Base-by-base conservation (phyloP, 495 filamentous ascomycete genomes). In the Staphylotrichum longicolle region DNA sequence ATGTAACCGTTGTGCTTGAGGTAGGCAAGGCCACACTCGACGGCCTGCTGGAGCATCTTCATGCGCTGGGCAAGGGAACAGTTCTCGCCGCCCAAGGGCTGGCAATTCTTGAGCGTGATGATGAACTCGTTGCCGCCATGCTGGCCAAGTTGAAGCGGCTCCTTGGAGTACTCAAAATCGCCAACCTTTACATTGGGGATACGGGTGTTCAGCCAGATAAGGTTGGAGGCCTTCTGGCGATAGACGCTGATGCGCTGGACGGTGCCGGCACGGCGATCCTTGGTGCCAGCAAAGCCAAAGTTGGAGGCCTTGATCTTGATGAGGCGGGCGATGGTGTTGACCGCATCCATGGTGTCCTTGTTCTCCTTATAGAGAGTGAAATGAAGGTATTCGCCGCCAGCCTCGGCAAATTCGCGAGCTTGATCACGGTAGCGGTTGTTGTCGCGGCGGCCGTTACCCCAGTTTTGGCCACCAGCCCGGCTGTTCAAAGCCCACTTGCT, bases 321-420 rank as follows among this genome's bases (percentile, higher is more conserved):
- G 15, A 84, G 78, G 49, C 85, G 84, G 0, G 86, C 85, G 7
- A 98, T 76, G 60, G 85, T 88, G 7, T 82, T 85, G 34, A 95
- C 79, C 0, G 89, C 87, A 63, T 98, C 93, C 91, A 97, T 96
- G 2, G 95, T 98, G 68, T 98, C 95, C 66, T 91, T 91, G 74
- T 98, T 98, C 74, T 98, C 94, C 76, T 98, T 98, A 80, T 93
- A 94, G 44, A 98, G 83, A 0, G 91, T 90, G 69, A 98, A 95
- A 72, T 98, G 94, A 7, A 97, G 81, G 69, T 91, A 93, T 8
- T 88, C 84, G 1, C 89, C 91, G 15, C 88, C 89, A 10, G 86
- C 80, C 59, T 72, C 63, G 39, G 41, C 39, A 12, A 63, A 72
- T 32, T 69, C 72, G 46, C 65, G 63, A 45, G 34, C 48, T 9